phyloP scores from a whole-genome alignment of 805 yeast species.

The Wickerhamomyces hampshirensis region DNA sequence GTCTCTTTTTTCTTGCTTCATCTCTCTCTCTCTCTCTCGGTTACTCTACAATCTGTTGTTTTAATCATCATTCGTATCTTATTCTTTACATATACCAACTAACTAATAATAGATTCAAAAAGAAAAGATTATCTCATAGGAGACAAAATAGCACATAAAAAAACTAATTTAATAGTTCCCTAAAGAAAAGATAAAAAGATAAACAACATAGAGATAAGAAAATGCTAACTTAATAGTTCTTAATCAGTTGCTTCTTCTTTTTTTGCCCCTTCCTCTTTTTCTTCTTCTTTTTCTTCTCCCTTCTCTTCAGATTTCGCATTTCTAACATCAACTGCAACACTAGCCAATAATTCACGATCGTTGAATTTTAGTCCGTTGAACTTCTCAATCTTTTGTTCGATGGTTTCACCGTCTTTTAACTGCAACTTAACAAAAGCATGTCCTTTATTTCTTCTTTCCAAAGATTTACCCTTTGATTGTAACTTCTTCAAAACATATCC shows the following conservation, averaged over 20 bases:
- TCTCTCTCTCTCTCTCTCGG: neutral
- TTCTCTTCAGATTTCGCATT: constrained; percentile 26
- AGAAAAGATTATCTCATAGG: no score
- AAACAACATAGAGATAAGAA: neutral
- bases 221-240: neutral
- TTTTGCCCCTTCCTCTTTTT: constrained; percentile 8
- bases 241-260: constrained; percentile 1
- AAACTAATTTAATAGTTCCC: neutral
- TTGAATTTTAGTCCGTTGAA: constrained; percentile 62
- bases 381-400: constrained; percentile 61
- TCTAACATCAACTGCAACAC: constrained; percentile 65
- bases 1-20: constrained; percentile 1
- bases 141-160: no score
- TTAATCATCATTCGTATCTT: neutral
- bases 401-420: constrained; percentile 32
- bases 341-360: constrained; percentile 63
- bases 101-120: no score
- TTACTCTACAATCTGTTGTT: no score
- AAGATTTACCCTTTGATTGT: constrained; percentile 39
- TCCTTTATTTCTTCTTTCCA: constrained; percentile 50
- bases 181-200: neutral
- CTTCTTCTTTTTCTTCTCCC: constrained; percentile 19
- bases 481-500: constrained; percentile 37
- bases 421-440: constrained; percentile 56
- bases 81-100: neutral